Percentiles rank a stretch among this genome's conserved stretches.
phyloP scores from a whole-genome alignment of 352 stramenopile genomes.

The Plasmopara viticola region DNA sequence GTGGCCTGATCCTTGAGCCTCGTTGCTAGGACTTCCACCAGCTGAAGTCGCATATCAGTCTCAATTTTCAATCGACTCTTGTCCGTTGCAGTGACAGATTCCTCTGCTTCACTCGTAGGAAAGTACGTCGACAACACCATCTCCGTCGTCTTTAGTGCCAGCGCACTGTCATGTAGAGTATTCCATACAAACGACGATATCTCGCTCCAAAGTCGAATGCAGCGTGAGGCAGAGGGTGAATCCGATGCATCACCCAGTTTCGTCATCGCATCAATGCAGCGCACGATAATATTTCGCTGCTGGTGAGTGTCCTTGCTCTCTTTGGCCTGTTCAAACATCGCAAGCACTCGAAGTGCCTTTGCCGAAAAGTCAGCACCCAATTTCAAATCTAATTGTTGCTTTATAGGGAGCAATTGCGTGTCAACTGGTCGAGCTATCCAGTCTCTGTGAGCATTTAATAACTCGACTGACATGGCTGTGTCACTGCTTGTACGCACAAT shows the following conservation, averaged over 20 bases:
- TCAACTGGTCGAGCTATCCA: slow-evolving; percentile 43
- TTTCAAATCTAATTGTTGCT: slow-evolving; percentile 56
- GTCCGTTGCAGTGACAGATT: slow-evolving; percentile 16
- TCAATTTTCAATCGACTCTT: slow-evolving; percentile 52
- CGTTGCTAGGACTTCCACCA: slow-evolving; percentile 43
- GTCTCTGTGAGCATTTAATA: slow-evolving; percentile 16
- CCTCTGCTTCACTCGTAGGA: slow-evolving; percentile 5
- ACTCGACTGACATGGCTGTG: slow-evolving; percentile 16
- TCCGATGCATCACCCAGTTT: slow-evolving; percentile 7
- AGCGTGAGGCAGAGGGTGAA: slow-evolving; percentile 1
- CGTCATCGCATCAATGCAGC: slow-evolving; percentile 21
- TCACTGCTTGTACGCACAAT: slow-evolving; percentile 12
- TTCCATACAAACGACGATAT: slow-evolving; percentile 42
- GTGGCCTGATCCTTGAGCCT: slow-evolving; percentile 29
- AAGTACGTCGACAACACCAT: slow-evolving; percentile 42
- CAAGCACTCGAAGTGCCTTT: slow-evolving; percentile 37
- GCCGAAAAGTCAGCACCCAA: slow-evolving; percentile 38
- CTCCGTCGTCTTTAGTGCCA: slow-evolving; percentile 25
- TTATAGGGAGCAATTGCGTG: slow-evolving; percentile 59
- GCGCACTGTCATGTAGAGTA: slow-evolving; percentile 26
- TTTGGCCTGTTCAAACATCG: slow-evolving; percentile 68
- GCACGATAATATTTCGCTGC: slow-evolving; percentile 17
- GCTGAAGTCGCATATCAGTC: slow-evolving; percentile 39
- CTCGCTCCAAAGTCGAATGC: slow-evolving; percentile 42
- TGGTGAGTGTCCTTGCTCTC: slow-evolving; percentile 47